Evolutionary conservation across 176 grass and related monocot genomes (phyloP).

Genomic region (Carex cristatella): DNA sequence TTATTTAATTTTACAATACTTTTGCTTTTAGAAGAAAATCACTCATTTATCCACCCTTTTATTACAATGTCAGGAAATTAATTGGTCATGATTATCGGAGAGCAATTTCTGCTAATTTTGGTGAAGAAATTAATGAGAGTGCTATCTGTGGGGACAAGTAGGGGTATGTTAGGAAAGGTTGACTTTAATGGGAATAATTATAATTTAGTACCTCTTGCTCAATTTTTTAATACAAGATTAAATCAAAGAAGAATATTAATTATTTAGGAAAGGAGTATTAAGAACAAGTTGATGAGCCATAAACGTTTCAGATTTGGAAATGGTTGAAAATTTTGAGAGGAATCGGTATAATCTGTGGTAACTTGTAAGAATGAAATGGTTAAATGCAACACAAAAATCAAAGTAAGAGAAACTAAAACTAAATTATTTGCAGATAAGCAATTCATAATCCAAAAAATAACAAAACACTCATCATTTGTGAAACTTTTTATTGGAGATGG

Average conservation of each 20-base stretch:
- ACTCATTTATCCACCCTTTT: not conserved
- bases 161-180: not conserved
- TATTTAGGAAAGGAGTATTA: not conserved
- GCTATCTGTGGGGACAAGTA: not conserved
- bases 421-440: not conserved
- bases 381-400: not conserved
- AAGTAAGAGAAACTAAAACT: not conserved
- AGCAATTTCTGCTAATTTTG: not conserved
- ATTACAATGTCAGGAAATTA: too few species aligned
- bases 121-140: not conserved
- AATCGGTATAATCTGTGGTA: not conserved
- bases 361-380: not conserved
- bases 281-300: not conserved
- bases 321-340: not conserved
- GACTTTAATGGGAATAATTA: not conserved
- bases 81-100: not conserved
- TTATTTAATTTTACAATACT: not conserved
- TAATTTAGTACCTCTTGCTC: not conserved
- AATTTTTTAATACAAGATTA: not conserved
- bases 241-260: not conserved
- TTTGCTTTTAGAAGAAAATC: not conserved
- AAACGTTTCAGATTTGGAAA: not conserved
- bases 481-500: too few species aligned
- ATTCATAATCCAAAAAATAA: not conserved
- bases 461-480: not conserved